A percentile compares a stretch with the other conserved stretches of the same genome.
Conservation (phyloP, 306 rosid species). For the Vachellia collinsii region DNA sequence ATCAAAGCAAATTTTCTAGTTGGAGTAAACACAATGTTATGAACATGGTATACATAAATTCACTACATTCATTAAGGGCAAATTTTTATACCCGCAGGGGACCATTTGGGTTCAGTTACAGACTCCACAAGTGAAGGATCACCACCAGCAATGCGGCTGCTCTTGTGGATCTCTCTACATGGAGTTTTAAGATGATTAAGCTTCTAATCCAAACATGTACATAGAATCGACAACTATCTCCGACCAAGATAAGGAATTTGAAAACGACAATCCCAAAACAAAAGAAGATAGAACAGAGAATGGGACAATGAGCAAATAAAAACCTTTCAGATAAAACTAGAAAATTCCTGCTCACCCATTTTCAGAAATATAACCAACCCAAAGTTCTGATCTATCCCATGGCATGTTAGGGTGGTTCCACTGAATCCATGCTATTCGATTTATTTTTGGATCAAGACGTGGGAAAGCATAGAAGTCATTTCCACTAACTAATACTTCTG, state of each 20-base stretch:
- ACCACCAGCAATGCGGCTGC: constrained; percentile 70
- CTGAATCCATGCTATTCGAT: constrained; percentile 90
- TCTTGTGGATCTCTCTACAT: constrained; percentile 67
- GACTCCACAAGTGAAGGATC: constrained; percentile 78
- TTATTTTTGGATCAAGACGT: constrained; percentile 71
- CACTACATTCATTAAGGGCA: constrained; percentile 2
- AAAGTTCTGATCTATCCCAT: constrained; percentile 93
- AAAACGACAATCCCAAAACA: no score
- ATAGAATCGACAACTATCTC: no score
- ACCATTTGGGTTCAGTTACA: constrained; percentile 98
- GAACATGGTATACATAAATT: background rate
- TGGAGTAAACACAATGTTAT: constrained; percentile 13
- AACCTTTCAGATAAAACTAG: no score
- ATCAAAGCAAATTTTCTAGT: constrained; percentile 20
- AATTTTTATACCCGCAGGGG: constrained; percentile 64
- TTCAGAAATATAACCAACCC: constrained; percentile 94
- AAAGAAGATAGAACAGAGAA: no score
- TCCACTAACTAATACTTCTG: constrained; percentile 72
- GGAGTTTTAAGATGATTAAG: no score
- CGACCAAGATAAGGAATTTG: no score
- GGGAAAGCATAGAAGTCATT: constrained; percentile 95
- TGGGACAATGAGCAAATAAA: no score
- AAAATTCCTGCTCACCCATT: constrained; percentile 65
- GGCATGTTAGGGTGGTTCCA: constrained; percentile 97
- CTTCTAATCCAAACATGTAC: no score